These are phyloP conservation scores for Claviceps paspali DNA, from an alignment of 2,329 filamentous ascomycete species.

Conservation along the genomic window DNA sequence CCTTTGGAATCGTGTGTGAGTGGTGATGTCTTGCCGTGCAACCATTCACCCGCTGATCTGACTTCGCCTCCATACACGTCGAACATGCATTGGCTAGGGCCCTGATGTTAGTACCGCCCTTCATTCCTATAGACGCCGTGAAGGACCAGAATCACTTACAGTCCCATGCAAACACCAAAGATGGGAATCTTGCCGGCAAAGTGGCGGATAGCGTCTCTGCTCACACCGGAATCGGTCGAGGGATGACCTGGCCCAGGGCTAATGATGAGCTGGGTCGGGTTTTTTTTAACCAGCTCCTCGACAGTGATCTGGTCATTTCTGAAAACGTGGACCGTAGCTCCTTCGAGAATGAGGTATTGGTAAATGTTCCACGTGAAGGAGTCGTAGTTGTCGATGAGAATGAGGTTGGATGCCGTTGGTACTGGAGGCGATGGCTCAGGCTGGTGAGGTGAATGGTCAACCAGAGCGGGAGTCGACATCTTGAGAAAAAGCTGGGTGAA, in stretches of 20 bases:
- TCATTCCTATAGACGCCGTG: not conserved
- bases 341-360: constrained; percentile 94
- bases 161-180: constrained; percentile 96
- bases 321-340: constrained; percentile 76
- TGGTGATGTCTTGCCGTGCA: constrained; percentile 93
- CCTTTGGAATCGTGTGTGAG: constrained; percentile 81
- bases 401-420: constrained; percentile 70
- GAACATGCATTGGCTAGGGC: constrained; percentile 77
- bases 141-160: constrained; percentile 38
- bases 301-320: constrained; percentile 86
- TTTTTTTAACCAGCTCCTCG: constrained; percentile 65
- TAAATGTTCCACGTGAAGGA: constrained; percentile 99
- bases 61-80: constrained; percentile 86
- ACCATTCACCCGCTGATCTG: constrained; percentile 82
- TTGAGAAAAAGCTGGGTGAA: constrained; percentile 1
- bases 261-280: constrained; percentile 85
- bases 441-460: constrained; percentile 79
- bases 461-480: constrained; percentile 35
- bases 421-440: constrained; percentile 59
- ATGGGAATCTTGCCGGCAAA: constrained; percentile 92
- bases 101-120: not conserved
- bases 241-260: constrained; percentile 94
- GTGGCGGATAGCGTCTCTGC: constrained; percentile 76
- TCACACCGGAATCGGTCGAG: constrained; percentile 78
- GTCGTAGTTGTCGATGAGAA: constrained; percentile 98